phyloP scores from a whole-genome alignment of 208 protist species.

The Acanthamoeba triangularis region DNA sequence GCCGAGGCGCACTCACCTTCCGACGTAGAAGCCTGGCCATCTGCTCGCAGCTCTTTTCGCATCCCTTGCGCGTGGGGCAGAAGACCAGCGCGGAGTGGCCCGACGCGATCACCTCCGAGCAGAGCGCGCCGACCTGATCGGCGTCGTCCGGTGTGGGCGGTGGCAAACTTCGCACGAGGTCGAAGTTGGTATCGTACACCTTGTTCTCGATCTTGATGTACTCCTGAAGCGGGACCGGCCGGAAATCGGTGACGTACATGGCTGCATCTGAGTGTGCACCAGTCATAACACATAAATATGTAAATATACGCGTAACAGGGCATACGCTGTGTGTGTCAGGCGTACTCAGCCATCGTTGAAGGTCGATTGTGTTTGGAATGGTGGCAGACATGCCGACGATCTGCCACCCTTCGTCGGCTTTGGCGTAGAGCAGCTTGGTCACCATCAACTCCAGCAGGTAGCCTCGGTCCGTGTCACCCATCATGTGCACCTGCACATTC shows the following conservation, averaged over 20 bases:
- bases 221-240: conserved; percentile 88
- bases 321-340: background rate
- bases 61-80: conserved; percentile 81
- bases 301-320: background rate
- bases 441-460: conserved; percentile 91
- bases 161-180: background rate
- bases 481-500: conserved; percentile 92
- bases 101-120: conserved; percentile 39
- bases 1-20: background rate
- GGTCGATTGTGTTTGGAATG: conserved; percentile 85
- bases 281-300: too few species aligned
- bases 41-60: conserved; percentile 64
- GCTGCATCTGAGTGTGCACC: conserved; percentile 9
- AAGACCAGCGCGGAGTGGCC: conserved; percentile 87
- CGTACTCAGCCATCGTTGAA: conserved; percentile 85
- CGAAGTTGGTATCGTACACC: conserved; percentile 57
- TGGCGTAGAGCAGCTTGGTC: conserved; percentile 87
- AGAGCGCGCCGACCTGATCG: conserved; percentile 56
- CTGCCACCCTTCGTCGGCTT: conserved; percentile 34
- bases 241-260: conserved; percentile 78
- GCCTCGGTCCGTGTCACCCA: conserved; percentile 89
- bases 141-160: background rate
- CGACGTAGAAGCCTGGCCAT: background rate
- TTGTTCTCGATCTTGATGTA: conserved; percentile 81
- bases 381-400: conserved; percentile 89